These are phyloP conservation scores for Rhinocladiella similis DNA, from an alignment of 2,329 filamentous ascomycete species.

Conservation along the genomic window DNA sequence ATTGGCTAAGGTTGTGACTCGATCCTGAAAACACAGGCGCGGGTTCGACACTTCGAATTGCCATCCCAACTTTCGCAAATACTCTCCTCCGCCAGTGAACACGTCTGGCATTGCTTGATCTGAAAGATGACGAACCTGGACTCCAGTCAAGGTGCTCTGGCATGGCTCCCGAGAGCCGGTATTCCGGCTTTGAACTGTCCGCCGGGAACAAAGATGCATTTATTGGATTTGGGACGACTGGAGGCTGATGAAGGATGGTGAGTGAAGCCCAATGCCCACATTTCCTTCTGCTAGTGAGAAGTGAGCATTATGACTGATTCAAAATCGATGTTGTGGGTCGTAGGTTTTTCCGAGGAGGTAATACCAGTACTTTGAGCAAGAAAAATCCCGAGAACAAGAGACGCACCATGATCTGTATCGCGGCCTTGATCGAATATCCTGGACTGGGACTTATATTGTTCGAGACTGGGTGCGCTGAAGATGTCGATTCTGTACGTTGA, in stretches of 20 bases:
- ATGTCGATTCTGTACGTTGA: constrained; percentile 29
- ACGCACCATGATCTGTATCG: constrained; percentile 43
- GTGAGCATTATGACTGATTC: not conserved
- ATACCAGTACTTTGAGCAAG: constrained; percentile 39
- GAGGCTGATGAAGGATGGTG: constrained; percentile 50
- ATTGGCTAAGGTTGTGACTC: constrained; percentile 2
- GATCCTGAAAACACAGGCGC: constrained; percentile 2
- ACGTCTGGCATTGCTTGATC: constrained; percentile 2
- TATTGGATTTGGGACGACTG: constrained; percentile 47
- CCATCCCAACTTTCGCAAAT: constrained; percentile 1
- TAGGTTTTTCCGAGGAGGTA: constrained; percentile 42
- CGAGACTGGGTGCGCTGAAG: constrained; percentile 48
- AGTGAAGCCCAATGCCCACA: constrained; percentile 1
- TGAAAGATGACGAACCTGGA: constrained; percentile 3
- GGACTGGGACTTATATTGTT: constrained; percentile 47
- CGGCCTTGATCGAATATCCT: constrained; percentile 47
- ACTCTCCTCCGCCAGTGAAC: constrained; percentile 2
- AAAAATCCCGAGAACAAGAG: constrained; percentile 43
- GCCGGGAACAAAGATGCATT: constrained; percentile 48
- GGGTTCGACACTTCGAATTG: constrained; percentile 2
- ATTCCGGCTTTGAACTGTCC: constrained; percentile 38
- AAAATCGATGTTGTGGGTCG: not conserved
- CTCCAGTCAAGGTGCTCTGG: constrained; percentile 1
- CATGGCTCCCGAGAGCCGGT: not conserved
- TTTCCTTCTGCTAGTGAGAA: not conserved